These are phyloP conservation scores for Drechslera avenae DNA, from an alignment of 2,329 filamentous ascomycete genomes.

Conservation along the genomic window DNA sequence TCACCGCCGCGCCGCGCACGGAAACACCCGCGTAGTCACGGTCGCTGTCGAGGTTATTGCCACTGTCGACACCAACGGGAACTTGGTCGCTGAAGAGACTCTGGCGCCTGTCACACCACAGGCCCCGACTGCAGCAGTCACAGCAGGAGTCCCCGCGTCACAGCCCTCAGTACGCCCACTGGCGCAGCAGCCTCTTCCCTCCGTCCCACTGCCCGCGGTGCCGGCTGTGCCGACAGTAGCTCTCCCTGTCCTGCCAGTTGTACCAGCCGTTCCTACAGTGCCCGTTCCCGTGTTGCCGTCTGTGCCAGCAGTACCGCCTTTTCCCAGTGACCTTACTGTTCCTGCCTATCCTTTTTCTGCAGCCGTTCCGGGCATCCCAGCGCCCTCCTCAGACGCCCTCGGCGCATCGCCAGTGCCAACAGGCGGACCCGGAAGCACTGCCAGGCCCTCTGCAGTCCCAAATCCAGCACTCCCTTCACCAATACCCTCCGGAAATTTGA, in stretches of 20 bases:
- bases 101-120: constrained; percentile 12
- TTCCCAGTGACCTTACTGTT: constrained; percentile 43
- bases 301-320: constrained; percentile 43
- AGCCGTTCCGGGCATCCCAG: constrained; percentile 17
- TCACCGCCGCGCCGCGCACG: constrained; percentile 38
- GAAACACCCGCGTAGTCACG: constrained; percentile 27
- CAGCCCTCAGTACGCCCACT: constrained; percentile 1
- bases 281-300: constrained; percentile 13
- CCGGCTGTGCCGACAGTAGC: constrained; percentile 9
- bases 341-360: constrained; percentile 43
- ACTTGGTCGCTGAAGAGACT: constrained; percentile 34
- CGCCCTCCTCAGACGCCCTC: constrained; percentile 8
- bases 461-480: constrained; percentile 4
- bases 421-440: constrained; percentile 8
- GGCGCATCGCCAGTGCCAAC: constrained; percentile 17
- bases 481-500: constrained; percentile 21
- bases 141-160: constrained; percentile 1
- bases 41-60: constrained; percentile 40
- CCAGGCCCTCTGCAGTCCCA: constrained; percentile 3
- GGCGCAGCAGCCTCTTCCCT: constrained; percentile 10
- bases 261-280: constrained; percentile 21
- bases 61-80: constrained; percentile 38
- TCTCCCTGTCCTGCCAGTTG: constrained; percentile 4
- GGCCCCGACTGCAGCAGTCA: neutral
- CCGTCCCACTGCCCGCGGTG: constrained; percentile 7